A percentile compares a stretch with the other conserved stretches of the same genome.
Evolutionary conservation across 345 rosid genomes (phyloP).

Genomic region (Kernera saxatilis): DNA sequence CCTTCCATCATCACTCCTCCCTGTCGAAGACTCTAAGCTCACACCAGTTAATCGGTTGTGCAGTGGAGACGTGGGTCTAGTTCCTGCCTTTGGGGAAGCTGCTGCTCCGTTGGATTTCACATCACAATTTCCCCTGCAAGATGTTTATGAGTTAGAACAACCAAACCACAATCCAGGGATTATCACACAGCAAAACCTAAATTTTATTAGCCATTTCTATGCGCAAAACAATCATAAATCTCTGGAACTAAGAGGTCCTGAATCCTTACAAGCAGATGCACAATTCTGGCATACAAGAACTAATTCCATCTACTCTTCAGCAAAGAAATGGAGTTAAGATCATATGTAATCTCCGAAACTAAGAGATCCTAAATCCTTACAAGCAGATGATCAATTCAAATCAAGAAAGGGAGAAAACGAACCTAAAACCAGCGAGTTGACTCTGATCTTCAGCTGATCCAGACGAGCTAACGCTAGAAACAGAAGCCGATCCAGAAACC

Average conservation of each 20-base stretch:
- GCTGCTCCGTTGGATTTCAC: slow-evolving; percentile 35
- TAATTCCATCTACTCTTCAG: no score
- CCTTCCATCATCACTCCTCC: slow-evolving; percentile 55
- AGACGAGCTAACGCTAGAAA: slow-evolving; percentile 79
- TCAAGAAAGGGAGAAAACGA: background rate
- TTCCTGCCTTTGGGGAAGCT: slow-evolving; percentile 46
- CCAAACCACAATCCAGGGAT: background rate
- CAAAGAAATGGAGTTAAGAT: no score
- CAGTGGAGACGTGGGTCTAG: slow-evolving; percentile 78
- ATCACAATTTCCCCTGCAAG: slow-evolving; percentile 48
- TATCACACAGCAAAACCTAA: background rate
- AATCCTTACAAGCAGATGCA: background rate
- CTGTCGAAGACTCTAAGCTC: slow-evolving; percentile 59
- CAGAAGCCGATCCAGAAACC: slow-evolving; percentile 63
- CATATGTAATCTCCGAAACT: background rate
- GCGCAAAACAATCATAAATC: background rate
- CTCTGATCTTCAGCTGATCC: slow-evolving; percentile 74
- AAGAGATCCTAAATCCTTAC: background rate
- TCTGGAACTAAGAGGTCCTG: background rate
- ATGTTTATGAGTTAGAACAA: slow-evolving; percentile 20
- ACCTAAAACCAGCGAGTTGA: slow-evolving; percentile 53
- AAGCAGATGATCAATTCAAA: background rate
- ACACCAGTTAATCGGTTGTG: slow-evolving; percentile 46
- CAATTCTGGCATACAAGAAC: background rate
- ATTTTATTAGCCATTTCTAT: background rate